phyloP scores from a whole-genome alignment of 805 yeast species.

The Tetrapisispora namnaoensis region DNA sequence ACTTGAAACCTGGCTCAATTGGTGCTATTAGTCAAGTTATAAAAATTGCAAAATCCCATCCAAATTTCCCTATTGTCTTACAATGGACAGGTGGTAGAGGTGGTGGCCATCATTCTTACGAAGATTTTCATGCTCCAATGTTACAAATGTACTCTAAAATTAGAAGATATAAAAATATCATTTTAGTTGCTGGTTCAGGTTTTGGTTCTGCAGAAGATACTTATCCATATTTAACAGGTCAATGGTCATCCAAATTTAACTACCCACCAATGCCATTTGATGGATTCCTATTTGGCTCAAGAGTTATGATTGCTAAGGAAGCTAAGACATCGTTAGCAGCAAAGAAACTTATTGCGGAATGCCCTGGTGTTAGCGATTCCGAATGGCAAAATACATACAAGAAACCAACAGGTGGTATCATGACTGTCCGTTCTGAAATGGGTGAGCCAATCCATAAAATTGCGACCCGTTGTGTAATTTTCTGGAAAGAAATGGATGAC shows the following conservation, averaged over 20 bases:
- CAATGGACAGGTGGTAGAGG: slow-evolving; percentile 99
- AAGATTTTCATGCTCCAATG: slow-evolving; percentile 97
- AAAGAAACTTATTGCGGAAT: slow-evolving; percentile 80
- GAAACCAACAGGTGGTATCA: slow-evolving; percentile 92
- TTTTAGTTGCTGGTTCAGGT: slow-evolving; percentile 95
- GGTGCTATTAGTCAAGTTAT: slow-evolving; percentile 84
- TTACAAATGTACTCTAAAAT: slow-evolving; percentile 91
- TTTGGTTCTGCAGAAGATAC: slow-evolving; percentile 96
- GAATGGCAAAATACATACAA: slow-evolving; percentile 93
- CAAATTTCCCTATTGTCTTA: slow-evolving; percentile 88
- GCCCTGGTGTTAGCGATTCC: slow-evolving; percentile 80
- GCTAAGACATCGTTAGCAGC: slow-evolving; percentile 91
- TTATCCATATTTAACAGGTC: slow-evolving; percentile 94
- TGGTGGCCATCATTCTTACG: slow-evolving; percentile 99
- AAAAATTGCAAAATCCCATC: slow-evolving; percentile 90
- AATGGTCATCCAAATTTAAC: slow-evolving; percentile 80
- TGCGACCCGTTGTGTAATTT: slow-evolving; percentile 93
- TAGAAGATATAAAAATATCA: slow-evolving; percentile 82
- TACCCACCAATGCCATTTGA: slow-evolving; percentile 99
- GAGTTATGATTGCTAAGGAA: slow-evolving; percentile 97
- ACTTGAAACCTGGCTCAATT: slow-evolving; percentile 95
- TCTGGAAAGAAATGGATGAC: slow-evolving; percentile 96
- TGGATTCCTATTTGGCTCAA: slow-evolving; percentile 91
- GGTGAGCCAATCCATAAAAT: slow-evolving; percentile 99
- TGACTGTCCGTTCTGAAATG: slow-evolving; percentile 97